Percentiles rank a stretch among this genome's conserved stretches.
Evolutionary conservation across 129 eudicot species (phyloP).

Genomic region (Deinandra increscens): DNA sequence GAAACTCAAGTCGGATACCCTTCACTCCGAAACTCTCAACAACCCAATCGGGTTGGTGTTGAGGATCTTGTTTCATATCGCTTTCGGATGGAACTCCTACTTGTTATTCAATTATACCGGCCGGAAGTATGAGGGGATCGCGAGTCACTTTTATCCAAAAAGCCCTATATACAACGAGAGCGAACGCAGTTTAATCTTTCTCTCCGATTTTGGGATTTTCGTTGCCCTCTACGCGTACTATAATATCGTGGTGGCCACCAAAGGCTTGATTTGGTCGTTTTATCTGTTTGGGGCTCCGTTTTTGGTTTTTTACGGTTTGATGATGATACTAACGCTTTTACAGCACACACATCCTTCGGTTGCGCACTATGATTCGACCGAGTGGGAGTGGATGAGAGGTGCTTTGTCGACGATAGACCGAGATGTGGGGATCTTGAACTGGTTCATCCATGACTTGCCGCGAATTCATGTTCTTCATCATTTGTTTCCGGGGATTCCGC

Average conservation of each 20-base stretch:
- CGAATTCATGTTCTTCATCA: conserved; percentile 36
- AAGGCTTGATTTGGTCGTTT: conserved; percentile 24
- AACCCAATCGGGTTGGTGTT: conserved; percentile 22
- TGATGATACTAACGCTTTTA: conserved; percentile 24
- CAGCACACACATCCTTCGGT: conserved; percentile 34
- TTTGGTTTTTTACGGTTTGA: background rate
- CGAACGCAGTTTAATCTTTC: conserved; percentile 16
- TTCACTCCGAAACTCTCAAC: conserved; percentile 7
- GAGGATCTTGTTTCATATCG: conserved; percentile 9
- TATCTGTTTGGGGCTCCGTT: conserved; percentile 22
- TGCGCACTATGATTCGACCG: conserved; percentile 23
- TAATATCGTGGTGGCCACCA: background rate
- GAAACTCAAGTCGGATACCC: conserved; percentile 6
- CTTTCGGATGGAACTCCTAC: conserved; percentile 26
- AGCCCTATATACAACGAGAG: conserved; percentile 27
- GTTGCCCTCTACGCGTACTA: conserved; percentile 15
- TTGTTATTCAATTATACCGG: conserved; percentile 29
- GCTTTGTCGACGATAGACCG: conserved; percentile 29
- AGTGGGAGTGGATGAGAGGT: conserved; percentile 26
- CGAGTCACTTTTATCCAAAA: conserved; percentile 26
- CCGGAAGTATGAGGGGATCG: conserved; percentile 17
- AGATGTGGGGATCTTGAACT: conserved; percentile 31
- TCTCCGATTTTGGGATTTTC: conserved; percentile 22
- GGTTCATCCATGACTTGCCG: conserved; percentile 19
- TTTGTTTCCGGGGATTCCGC: conserved; percentile 32